Evolutionary conservation across 106 monocot genomes (phyloP).

Genomic region (Chionographis japonica): DNA sequence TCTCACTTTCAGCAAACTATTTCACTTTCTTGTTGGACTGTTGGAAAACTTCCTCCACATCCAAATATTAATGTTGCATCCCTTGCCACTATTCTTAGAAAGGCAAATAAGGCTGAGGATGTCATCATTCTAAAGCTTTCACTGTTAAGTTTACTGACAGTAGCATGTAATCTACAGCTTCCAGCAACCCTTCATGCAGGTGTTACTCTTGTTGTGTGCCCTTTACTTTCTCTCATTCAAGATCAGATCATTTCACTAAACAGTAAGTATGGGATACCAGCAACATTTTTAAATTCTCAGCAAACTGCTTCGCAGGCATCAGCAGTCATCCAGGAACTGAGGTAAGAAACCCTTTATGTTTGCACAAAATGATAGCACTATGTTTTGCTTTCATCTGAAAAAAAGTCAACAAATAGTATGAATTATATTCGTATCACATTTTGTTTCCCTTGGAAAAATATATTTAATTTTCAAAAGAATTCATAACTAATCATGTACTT

Average conservation of each 20-base stretch:
- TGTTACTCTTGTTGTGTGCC: constrained; percentile 77
- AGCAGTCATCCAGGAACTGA: constrained; percentile 69
- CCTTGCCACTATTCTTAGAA: not conserved
- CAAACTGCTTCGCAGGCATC: constrained; percentile 85
- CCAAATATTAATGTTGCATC: not conserved
- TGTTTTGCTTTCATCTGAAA: not conserved
- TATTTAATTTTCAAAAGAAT: not conserved
- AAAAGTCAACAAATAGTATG: no score
- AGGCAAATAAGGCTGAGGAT: not conserved
- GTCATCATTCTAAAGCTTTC: not conserved
- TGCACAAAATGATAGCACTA: not conserved
- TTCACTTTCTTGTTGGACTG: no score
- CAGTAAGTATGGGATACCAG: constrained; percentile 78
- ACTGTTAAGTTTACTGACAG: constrained; percentile 6
- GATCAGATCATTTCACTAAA: constrained; percentile 81
- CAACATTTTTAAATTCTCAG: constrained; percentile 90
- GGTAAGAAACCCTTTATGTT: constrained; percentile 18
- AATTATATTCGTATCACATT: no score
- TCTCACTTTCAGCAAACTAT: no score
- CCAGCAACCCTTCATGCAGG: constrained; percentile 92
- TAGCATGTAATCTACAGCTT: constrained; percentile 46
- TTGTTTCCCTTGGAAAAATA: no score
- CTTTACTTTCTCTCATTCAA: constrained; percentile 91
- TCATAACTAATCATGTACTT: not conserved
- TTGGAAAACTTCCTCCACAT: no score